Conservation (phyloP, 306 rosid species). For the Cicer bijugum region DNA sequence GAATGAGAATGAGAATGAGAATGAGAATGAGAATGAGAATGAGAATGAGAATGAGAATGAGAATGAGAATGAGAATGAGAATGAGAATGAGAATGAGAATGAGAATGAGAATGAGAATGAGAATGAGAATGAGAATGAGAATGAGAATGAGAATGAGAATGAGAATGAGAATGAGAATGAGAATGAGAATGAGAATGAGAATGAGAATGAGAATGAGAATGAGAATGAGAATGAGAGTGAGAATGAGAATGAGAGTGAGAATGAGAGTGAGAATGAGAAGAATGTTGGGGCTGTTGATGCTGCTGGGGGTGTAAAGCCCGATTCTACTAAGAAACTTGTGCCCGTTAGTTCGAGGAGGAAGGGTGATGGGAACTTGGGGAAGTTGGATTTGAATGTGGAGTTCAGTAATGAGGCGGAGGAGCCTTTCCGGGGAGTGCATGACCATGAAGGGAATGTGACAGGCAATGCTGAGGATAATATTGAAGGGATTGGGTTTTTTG, state of each 20-base stretch:
- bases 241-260: not conserved
- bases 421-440: constrained; percentile 46
- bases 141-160: constrained; percentile 12
- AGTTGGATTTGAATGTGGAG: constrained; percentile 96
- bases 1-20: not conserved
- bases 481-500: constrained; percentile 87
- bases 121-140: not conserved
- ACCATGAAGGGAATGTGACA: constrained; percentile 46
- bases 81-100: constrained; percentile 12
- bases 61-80: not conserved
- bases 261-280: constrained; percentile 13
- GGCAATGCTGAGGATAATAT: constrained; percentile 76
- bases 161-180: constrained; percentile 4
- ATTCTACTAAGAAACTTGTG: constrained; percentile 54
- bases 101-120: constrained; percentile 4
- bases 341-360: constrained; percentile 54
- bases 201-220: constrained; percentile 12
- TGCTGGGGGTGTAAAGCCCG: constrained; percentile 6
- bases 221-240: constrained; percentile 4
- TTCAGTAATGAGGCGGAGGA: constrained; percentile 93
- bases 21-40: constrained; percentile 12
- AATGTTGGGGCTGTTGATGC: constrained; percentile 50
- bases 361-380: constrained; percentile 73
- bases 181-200: not conserved
- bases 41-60: constrained; percentile 4